A percentile compares a stretch with the other conserved stretches of the same genome.
These are phyloP conservation scores for Phialophora expanda DNA, from an alignment of 2,329 filamentous ascomycete genomes.

Conservation along the genomic window DNA sequence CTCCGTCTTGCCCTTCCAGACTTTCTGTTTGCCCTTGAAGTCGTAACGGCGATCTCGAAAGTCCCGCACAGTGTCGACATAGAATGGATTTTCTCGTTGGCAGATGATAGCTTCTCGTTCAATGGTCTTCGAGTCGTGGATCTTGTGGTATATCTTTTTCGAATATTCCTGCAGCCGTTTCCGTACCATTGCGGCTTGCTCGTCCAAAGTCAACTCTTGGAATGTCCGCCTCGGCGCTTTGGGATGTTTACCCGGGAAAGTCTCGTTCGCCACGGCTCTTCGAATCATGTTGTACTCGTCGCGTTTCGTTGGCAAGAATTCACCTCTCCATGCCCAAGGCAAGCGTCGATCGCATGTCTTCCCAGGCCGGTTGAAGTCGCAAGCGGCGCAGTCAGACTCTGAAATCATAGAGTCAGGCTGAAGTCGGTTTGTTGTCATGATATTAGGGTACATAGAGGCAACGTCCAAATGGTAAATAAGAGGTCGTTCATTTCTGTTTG, in stretches of 20 bases:
- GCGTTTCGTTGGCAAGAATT: conserved; percentile 92
- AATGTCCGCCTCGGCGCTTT: conserved; percentile 75
- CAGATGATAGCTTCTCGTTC: conserved; percentile 97
- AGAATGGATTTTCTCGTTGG: conserved; percentile 97
- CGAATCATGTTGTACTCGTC: conserved; percentile 99
- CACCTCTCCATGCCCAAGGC: conserved; percentile 98
- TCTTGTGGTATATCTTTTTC: conserved; percentile 99
- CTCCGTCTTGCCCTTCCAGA: conserved; percentile 97
- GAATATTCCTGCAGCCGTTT: conserved; percentile 92
- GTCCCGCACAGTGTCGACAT: conserved; percentile 92
- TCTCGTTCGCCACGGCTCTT: conserved; percentile 87
- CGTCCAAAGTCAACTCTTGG: conserved; percentile 78
- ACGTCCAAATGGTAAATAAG: conserved; percentile 98
- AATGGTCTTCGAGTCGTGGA: conserved; percentile 91
- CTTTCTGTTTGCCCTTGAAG: conserved; percentile 97
- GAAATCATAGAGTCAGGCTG: conserved; percentile 99
- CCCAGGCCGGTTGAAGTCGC: conserved; percentile 95
- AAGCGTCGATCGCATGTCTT: conserved; percentile 95
- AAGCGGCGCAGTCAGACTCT: conserved; percentile 93
- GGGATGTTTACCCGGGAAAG: conserved; percentile 79
- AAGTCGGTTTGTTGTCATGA: conserved; percentile 98
- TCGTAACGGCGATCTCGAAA: conserved; percentile 98
- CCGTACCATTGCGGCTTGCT: conserved; percentile 78
- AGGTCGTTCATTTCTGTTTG: conserved; percentile 82
- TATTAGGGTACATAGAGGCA: conserved; percentile 99